phyloP scores from a whole-genome alignment of 192 early-diverging fungal species.

The Backusella liffmaniae region DNA sequence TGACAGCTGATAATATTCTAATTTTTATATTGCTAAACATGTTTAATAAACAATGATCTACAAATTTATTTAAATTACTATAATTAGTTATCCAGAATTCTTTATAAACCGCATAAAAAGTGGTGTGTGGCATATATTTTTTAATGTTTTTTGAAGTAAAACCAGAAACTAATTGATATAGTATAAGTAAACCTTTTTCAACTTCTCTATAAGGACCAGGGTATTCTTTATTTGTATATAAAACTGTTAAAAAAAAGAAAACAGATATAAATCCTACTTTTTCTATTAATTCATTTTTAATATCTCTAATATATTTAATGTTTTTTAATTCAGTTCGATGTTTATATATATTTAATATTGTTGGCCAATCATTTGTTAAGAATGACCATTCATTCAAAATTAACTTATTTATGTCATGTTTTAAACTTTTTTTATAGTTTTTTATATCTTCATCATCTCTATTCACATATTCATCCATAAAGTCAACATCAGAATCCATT shows the following conservation, averaged over 20 bases:
- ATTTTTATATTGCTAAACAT: conserved; percentile 7
- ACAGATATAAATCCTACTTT: not conserved
- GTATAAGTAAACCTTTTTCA: not conserved
- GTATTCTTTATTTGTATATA: not conserved
- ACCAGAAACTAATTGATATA: not conserved
- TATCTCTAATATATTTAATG: not conserved
- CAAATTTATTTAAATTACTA: not conserved
- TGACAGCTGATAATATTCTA: not conserved
- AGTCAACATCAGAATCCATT: no score
- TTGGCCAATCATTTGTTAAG: not conserved
- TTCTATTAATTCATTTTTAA: conserved; percentile 8
- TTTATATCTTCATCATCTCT: not conserved
- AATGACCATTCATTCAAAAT: not conserved
- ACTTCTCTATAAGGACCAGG: not conserved
- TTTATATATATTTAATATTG: not conserved
- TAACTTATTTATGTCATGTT: not conserved
- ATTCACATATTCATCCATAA: no score
- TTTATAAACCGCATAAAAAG: conserved; percentile 7
- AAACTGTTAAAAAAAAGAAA: not conserved
- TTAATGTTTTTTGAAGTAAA: not conserved
- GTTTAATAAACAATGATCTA: not conserved
- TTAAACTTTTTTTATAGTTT: not conserved
- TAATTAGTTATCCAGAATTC: not conserved
- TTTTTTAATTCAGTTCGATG: conserved; percentile 7
- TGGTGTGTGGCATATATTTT: not conserved